These are phyloP conservation scores for Ceratobasidium sp. DNA, from an alignment of 1,284 basidiomycete genomes.

Conservation along the genomic window DNA sequence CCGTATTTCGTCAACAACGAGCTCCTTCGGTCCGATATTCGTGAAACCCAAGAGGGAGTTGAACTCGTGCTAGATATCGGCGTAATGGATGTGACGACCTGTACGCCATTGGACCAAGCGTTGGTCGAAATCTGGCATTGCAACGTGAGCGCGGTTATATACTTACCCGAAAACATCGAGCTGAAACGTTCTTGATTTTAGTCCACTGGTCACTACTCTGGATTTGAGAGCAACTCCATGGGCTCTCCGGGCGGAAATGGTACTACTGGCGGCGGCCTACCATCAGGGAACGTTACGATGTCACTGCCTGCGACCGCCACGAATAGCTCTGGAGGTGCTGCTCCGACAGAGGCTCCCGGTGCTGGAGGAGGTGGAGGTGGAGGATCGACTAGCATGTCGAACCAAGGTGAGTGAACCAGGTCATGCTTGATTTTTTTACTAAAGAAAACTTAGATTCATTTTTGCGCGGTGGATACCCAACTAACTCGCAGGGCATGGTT, in stretches of 20 bases:
- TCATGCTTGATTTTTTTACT: neutral
- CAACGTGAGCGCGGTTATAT: conserved; percentile 52
- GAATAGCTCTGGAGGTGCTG: neutral
- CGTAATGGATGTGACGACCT: conserved; percentile 80
- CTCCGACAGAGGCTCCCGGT: conserved; percentile 12
- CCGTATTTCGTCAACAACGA: conserved; percentile 65
- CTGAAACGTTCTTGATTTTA: neutral
- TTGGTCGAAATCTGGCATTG: conserved; percentile 79
- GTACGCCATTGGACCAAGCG: conserved; percentile 74
- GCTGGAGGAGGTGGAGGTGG: conserved; percentile 36
- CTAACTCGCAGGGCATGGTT: conserved; percentile 74
- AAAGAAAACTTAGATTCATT: conserved; percentile 60
- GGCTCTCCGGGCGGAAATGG: neutral
- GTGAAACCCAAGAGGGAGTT: conserved; percentile 67
- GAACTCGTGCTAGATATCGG: conserved; percentile 74
- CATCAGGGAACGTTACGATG: neutral
- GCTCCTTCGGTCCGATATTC: conserved; percentile 66
- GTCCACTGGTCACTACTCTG: conserved; percentile 62
- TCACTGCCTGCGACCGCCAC: neutral
- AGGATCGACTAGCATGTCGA: conserved; percentile 41
- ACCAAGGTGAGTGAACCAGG: conserved; percentile 53
- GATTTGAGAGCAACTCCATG: conserved; percentile 57
- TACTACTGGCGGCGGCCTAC: too few relatives aligned
- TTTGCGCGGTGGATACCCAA: conserved; percentile 76
- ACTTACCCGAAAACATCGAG: neutral